Evolutionary conservation across 2,329 filamentous ascomycete genomes (phyloP), one percentile per base, ranked within the genome.

Genomic region (Cladophialophora yegresii): DNA sequence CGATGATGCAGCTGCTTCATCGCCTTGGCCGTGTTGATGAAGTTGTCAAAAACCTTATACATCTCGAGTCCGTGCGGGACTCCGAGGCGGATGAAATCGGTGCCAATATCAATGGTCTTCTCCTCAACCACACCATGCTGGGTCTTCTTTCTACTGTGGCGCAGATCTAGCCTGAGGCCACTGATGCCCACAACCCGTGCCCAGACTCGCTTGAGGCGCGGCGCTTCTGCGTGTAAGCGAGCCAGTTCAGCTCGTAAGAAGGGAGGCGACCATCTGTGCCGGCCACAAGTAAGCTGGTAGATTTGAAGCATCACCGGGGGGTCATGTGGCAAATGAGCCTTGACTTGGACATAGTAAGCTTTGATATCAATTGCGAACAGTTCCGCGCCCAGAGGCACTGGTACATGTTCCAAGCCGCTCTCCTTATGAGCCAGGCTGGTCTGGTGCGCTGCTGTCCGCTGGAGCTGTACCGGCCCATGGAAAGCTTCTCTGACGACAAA

Each of bases 301-400:
- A 97, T 81, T 67, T 97, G 93, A 2, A 98, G 72, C 91, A 99
- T 93, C 76, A 98, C 81, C 0, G 88, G 85, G n/a, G 95, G 96
- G 71, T 98, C 93, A 20, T 88, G 82, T 1, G 95, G 93, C 85
- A 98, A 88, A 51, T 88, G 87, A 4, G 90, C 91, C 77, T 98
- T 98, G 70, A 98, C 77, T 74, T 98, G 93, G 22, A 98, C 79
- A 36, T 97, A 83, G 1, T 87, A 85, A 4, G 89, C 87, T 76
- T 91, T 95, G 71, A 96, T 81, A 73, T 98, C 93, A 20, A 96
- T 77, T 0, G 90, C 90, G 12, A 96, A 79, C 13, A 96, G 81
- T 74, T 99, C 93, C 32, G 75, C 30, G 67, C 75, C 50, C 71
- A 71, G 56, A 9, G 70, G 63, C 55, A 67, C 70, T 26, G 66